Percentiles rank a stretch among this genome's conserved stretches.
Conservation (phyloP, 805 yeast species). For the Sugiyamaella qingdaonensis region DNA sequence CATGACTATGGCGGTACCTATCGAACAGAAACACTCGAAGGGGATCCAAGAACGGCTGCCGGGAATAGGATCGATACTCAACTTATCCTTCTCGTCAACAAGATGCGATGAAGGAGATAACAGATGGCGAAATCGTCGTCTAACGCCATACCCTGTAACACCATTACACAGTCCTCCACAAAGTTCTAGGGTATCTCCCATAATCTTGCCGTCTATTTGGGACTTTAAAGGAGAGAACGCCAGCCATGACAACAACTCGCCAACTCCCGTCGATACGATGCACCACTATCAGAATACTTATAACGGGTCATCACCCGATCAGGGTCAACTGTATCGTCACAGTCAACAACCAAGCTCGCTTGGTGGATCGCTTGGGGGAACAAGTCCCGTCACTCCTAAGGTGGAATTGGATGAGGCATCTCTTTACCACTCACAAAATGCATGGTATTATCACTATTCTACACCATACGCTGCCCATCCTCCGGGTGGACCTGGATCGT, state of each 20-base stretch:
- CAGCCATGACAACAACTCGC: slow-evolving; percentile 3
- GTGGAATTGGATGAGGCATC: background rate
- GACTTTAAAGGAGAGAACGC: background rate
- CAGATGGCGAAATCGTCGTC: background rate
- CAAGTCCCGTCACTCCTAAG: background rate
- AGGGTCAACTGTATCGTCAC: background rate
- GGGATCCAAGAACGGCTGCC: background rate
- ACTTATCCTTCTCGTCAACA: background rate
- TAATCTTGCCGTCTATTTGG: slow-evolving; percentile 3
- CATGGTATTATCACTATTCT: background rate
- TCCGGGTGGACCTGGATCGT: no score
- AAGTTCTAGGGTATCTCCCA: background rate
- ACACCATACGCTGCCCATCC: background rate
- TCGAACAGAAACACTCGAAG: background rate
- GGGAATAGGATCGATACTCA: background rate
- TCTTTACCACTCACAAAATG: background rate
- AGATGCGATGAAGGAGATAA: background rate
- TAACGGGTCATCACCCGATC: background rate
- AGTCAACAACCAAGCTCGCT: background rate
- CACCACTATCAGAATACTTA: background rate
- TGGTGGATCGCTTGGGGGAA: background rate
- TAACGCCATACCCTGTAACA: background rate
- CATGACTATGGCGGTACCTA: background rate
- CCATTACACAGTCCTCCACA: slow-evolving; percentile 4
- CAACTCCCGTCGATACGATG: background rate